These are phyloP conservation scores for Strobilomyces confusus DNA, from an alignment of 768 basidiomycete genomes.

Conservation along the genomic window DNA sequence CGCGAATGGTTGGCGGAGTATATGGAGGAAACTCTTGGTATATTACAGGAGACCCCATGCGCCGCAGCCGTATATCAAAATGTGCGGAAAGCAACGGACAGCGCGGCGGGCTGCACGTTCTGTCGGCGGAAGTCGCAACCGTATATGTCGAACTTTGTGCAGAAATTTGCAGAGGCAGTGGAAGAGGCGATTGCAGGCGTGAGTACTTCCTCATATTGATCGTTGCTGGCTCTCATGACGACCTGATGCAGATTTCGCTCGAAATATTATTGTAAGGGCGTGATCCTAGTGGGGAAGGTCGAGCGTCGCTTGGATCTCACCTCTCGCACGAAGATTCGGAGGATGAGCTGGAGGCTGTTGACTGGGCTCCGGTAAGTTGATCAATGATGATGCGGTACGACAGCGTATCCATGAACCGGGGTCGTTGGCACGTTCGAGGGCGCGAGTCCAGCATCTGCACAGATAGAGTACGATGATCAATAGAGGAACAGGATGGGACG, in stretches of 20 bases:
- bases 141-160: constrained; percentile 22
- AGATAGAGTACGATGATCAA: neutral
- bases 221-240: neutral
- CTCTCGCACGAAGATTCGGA: too few relatives aligned
- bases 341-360: neutral
- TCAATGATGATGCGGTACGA: neutral
- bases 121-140: constrained; percentile 17
- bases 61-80: constrained; percentile 13
- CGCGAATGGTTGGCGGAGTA: constrained; percentile 32
- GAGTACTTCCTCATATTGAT: constrained; percentile 1
- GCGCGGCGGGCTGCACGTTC: constrained; percentile 16
- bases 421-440: neutral
- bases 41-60: constrained; percentile 25
- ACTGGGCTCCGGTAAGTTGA: neutral
- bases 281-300: neutral
- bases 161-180: constrained; percentile 21
- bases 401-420: neutral
- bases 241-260: constrained; percentile 17
- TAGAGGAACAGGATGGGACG: too few relatives aligned
- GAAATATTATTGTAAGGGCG: constrained; percentile 12
- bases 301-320: neutral
- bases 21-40: constrained; percentile 24
- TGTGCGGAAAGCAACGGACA: constrained; percentile 15
- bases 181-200: constrained; percentile 18
- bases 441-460: neutral